Conservation (phyloP, 2,329 filamentous ascomycete genomes). For the Clarireedia homoeocarpa region DNA sequence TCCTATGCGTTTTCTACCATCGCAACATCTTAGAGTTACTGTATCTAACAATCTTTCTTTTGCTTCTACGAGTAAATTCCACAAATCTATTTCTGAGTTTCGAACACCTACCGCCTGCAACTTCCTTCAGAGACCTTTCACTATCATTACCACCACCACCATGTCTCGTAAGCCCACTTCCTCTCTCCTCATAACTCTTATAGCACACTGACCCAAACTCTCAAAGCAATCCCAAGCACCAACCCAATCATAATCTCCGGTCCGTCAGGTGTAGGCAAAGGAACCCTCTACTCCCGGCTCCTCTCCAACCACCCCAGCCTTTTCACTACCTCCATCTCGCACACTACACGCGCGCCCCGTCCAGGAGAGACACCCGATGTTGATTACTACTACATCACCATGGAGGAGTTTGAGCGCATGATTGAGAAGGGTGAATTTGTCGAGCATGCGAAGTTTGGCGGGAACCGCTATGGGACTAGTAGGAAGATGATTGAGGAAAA, state of each 20-base stretch:
- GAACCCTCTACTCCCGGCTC: constrained; percentile 67
- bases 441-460: constrained; percentile 76
- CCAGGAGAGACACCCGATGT: constrained; percentile 66
- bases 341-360: constrained; percentile 76
- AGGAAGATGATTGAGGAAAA: constrained; percentile 67
- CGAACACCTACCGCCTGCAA: background rate
- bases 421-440: constrained; percentile 68
- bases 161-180: constrained; percentile 20
- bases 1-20: constrained; percentile 6
- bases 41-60: too few relatives aligned
- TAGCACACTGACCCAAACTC: constrained; percentile 2
- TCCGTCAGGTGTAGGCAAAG: constrained; percentile 74
- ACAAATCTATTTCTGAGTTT: background rate
- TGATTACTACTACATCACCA: constrained; percentile 73
- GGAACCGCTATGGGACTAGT: constrained; percentile 81
- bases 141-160: background rate
- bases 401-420: constrained; percentile 59
- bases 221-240: constrained; percentile 14
- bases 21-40: background rate
- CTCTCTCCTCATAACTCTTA: background rate
- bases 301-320: constrained; percentile 49
- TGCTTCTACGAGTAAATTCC: too few relatives aligned
- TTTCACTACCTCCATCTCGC: constrained; percentile 54
- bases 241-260: constrained; percentile 69
- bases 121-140: background rate